phyloP scores from a whole-genome alignment of 106 monocot species.

The Phalaenopsis aphrodite region DNA sequence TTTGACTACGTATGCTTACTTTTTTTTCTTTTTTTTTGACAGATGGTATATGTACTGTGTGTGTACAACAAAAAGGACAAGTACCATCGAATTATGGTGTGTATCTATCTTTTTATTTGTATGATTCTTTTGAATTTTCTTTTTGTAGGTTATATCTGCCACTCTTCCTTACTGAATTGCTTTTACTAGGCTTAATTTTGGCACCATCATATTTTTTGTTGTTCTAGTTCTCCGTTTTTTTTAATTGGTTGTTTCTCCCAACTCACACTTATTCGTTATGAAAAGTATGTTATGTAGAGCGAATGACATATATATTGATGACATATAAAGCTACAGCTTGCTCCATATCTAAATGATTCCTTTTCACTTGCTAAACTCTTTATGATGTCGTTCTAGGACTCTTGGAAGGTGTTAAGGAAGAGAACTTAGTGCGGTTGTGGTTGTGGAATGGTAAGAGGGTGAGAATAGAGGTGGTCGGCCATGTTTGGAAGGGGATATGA shows the following conservation, averaged over 20 bases:
- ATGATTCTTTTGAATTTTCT: neutral
- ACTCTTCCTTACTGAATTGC: neutral
- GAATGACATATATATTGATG: neutral
- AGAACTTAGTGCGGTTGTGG: too few relatives aligned
- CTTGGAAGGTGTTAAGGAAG: too few relatives aligned
- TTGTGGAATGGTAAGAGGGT: too few relatives aligned
- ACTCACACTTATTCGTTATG: neutral
- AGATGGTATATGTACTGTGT: slow-evolving; percentile 83
- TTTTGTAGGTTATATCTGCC: neutral
- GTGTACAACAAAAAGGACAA: slow-evolving; percentile 94
- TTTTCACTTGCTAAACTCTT: neutral
- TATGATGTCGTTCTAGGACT: too few relatives aligned
- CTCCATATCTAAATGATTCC: neutral
- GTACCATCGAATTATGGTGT: slow-evolving; percentile 62
- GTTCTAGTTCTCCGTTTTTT: neutral
- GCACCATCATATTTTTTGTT: neutral
- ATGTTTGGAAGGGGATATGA: too few relatives aligned
- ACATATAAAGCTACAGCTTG: neutral
- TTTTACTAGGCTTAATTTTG: neutral
- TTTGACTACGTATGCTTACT: neutral
- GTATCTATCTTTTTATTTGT: slow-evolving; percentile 12
- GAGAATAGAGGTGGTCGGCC: too few relatives aligned
- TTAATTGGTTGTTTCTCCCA: neutral
- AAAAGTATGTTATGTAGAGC: neutral
- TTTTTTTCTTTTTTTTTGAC: slow-evolving; percentile 4